Percentiles rank a stretch among this genome's conserved stretches.
Conservation (phyloP, 176 grass and related monocot genomes). For the Neostapfia colusana region DNA sequence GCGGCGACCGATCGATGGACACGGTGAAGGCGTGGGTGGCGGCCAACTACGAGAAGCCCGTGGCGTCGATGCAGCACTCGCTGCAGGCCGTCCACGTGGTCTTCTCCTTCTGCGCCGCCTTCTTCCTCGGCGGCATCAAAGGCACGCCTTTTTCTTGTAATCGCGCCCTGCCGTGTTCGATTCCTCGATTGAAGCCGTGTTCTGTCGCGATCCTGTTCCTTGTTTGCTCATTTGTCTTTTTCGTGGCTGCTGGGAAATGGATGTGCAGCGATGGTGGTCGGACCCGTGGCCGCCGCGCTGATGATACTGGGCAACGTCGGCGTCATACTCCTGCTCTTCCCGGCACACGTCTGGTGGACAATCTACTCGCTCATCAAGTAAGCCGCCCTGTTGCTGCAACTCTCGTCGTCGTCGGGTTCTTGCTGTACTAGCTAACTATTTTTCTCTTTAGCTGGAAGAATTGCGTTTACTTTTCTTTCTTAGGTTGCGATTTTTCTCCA, state of each 20-base stretch:
- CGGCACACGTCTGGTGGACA: constrained; percentile 87
- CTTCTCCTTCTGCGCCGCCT: constrained; percentile 82
- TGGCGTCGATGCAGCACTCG: constrained; percentile 49
- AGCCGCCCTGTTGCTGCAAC: constrained; percentile 21
- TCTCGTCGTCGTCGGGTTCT: background rate
- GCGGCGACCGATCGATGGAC: constrained; percentile 31
- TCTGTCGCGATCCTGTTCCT: background rate
- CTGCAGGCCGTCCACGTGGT: constrained; percentile 64
- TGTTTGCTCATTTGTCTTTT: constrained; percentile 5
- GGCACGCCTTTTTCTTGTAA: constrained; percentile 37
- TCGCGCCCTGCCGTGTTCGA: background rate
- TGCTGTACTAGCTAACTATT: no score
- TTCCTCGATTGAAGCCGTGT: background rate
- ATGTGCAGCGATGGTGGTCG: constrained; percentile 72
- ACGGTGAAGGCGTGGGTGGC: constrained; percentile 51
- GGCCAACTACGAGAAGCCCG: constrained; percentile 52
- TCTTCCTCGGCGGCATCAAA: constrained; percentile 90
- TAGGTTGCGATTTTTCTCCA: background rate
- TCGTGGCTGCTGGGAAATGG: background rate
- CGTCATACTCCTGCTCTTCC: constrained; percentile 75
- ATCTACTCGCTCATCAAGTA: constrained; percentile 78
- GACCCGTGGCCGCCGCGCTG: constrained; percentile 73
- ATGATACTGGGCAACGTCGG: constrained; percentile 77
- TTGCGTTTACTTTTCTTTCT: background rate
- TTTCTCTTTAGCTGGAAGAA: background rate